A percentile compares a stretch with the other conserved stretches of the same genome.
These are phyloP conservation scores for Globisporangium radiosum DNA, from an alignment of 352 stramenopile species.

Conservation along the genomic window DNA sequence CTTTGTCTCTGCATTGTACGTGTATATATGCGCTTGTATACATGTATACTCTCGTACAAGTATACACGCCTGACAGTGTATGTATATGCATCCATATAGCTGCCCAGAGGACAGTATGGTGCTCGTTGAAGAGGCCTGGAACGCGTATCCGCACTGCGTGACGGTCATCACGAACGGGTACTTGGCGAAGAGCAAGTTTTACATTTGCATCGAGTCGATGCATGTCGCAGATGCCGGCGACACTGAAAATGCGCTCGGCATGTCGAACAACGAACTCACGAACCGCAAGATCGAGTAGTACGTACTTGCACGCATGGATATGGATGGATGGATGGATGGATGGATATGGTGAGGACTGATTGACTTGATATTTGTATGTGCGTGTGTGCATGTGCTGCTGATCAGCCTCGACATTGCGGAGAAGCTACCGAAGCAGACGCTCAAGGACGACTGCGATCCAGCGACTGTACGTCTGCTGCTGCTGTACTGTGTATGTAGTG, in stretches of 20 bases:
- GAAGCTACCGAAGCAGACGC: conserved; percentile 64
- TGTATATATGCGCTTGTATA: background rate
- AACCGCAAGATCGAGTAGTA: conserved; percentile 75
- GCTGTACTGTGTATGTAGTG: background rate
- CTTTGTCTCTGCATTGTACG: conserved; percentile 76
- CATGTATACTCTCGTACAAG: too few relatives aligned
- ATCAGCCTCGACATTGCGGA: conserved; percentile 68
- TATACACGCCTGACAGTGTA: background rate
- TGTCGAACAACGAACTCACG: conserved; percentile 66
- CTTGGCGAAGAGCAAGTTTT: conserved; percentile 83
- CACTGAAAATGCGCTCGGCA: conserved; percentile 57
- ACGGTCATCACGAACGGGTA: conserved; percentile 84
- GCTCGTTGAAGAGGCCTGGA: conserved; percentile 83
- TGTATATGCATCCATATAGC: conserved; percentile 19
- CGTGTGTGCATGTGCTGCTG: background rate
- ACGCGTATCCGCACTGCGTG: conserved; percentile 82
- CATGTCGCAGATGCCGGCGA: conserved; percentile 55
- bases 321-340: too few relatives aligned
- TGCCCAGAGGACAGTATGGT: conserved; percentile 83
- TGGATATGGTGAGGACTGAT: background rate
- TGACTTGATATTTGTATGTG: background rate
- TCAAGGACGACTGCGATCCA: conserved; percentile 66
- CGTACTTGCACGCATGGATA: conserved; percentile 6
- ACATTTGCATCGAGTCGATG: conserved; percentile 80
- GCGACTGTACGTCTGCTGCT: conserved; percentile 29